phyloP scores from a whole-genome alignment of 2,329 filamentous ascomycete species.

The Apiospora saccharicola region DNA sequence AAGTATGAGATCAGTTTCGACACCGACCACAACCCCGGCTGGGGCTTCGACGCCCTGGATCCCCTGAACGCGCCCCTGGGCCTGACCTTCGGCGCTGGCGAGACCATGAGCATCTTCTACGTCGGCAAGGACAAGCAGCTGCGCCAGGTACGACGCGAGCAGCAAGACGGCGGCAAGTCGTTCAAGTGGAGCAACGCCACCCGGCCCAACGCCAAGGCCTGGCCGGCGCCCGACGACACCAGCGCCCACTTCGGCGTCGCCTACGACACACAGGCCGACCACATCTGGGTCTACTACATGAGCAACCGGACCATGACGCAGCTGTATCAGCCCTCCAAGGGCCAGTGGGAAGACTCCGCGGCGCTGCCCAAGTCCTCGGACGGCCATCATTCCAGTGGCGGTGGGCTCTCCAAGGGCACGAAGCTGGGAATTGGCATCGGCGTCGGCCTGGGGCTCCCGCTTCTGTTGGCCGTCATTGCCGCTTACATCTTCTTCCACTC shows the following conservation, averaged over 20 bases:
- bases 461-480: conserved; percentile 35
- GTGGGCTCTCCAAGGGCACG: conserved; percentile 26
- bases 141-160: conserved; percentile 33
- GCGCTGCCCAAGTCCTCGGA: conserved; percentile 31
- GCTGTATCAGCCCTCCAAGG: conserved; percentile 34
- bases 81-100: conserved; percentile 34
- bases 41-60: conserved; percentile 31
- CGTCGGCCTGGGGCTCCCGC: conserved; percentile 38
- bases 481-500: conserved; percentile 30
- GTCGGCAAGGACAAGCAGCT: conserved; percentile 44
- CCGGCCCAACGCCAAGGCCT: conserved; percentile 33
- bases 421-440: conserved; percentile 34
- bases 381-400: conserved; percentile 4
- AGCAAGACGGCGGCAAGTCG: neutral
- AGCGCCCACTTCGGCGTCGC: conserved; percentile 40
- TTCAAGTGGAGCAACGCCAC: conserved; percentile 33
- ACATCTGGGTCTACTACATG: conserved; percentile 44
- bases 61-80: conserved; percentile 28
- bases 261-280: conserved; percentile 33
- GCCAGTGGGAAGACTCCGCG: conserved; percentile 38
- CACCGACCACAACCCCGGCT: neutral
- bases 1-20: conserved; percentile 33
- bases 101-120: conserved; percentile 40
- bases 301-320: conserved; percentile 40
- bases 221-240: conserved; percentile 43